These are phyloP conservation scores for Saccharomyces pastorianus DNA, from an alignment of 1,139 yeast species.

Conservation along the genomic window DNA sequence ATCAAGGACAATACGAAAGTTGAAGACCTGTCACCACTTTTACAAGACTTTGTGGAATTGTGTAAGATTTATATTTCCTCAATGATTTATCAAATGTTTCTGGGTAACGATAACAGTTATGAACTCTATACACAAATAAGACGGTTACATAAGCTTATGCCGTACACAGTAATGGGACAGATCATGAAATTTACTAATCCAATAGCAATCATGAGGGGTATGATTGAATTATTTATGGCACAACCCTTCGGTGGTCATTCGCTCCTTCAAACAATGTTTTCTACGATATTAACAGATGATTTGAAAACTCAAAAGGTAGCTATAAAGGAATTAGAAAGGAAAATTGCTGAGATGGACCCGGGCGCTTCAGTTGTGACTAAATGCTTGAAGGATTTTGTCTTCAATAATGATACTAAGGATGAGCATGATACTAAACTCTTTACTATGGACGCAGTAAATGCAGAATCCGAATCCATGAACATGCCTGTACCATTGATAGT, in stretches of 20 bases:
- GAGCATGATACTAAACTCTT: slow-evolving; percentile 13
- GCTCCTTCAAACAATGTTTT: slow-evolving; percentile 61
- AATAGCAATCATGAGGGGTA: slow-evolving; percentile 65
- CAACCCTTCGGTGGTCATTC: slow-evolving; percentile 68
- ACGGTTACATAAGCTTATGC: slow-evolving; percentile 65
- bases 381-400: slow-evolving; percentile 26
- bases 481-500: slow-evolving; percentile 33
- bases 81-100: slow-evolving; percentile 66
- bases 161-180: slow-evolving; percentile 66
- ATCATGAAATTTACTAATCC: slow-evolving; percentile 80
- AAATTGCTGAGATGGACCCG: slow-evolving; percentile 30
- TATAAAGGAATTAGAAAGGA: slow-evolving; percentile 40
- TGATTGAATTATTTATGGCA: slow-evolving; percentile 71
- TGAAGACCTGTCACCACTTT: slow-evolving; percentile 49
- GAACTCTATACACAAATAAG: slow-evolving; percentile 63
- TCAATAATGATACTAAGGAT: slow-evolving; percentile 28
- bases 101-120: slow-evolving; percentile 72
- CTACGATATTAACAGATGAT: slow-evolving; percentile 72
- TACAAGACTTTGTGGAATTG: slow-evolving; percentile 71
- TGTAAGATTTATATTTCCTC: slow-evolving; percentile 76
- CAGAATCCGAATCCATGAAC: slow-evolving; percentile 33
- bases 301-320: slow-evolving; percentile 56
- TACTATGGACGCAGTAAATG: slow-evolving; percentile 29
- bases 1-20: slow-evolving; percentile 6
- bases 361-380: slow-evolving; percentile 25